phyloP scores from a whole-genome alignment of 495 filamentous ascomycete species.

The Neurospora hispaniola region DNA sequence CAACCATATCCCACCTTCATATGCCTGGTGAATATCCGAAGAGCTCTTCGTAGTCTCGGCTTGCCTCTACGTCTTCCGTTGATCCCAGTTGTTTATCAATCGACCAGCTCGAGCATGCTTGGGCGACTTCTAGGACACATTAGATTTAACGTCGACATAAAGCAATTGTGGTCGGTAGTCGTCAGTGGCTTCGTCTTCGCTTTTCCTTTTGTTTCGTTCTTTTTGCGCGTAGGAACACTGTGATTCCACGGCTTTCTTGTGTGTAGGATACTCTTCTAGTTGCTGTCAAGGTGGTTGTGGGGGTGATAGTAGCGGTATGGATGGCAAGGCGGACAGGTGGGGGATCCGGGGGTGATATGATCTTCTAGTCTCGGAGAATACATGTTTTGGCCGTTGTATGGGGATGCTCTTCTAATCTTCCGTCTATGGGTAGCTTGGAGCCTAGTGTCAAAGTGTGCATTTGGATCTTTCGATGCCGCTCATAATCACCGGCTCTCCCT shows the following conservation, averaged over 20 bases:
- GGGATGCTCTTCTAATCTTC: background rate
- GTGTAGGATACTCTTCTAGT: background rate
- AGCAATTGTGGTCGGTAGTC: background rate
- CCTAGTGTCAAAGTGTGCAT: background rate
- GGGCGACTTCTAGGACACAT: background rate
- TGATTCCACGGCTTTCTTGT: background rate
- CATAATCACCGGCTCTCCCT: background rate
- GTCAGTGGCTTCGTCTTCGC: background rate
- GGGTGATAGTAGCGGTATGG: background rate
- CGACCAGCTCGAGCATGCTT: background rate
- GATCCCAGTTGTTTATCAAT: background rate
- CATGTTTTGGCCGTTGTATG: background rate
- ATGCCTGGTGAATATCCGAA: conserved; percentile 49
- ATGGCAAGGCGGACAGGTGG: background rate
- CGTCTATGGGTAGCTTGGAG: background rate
- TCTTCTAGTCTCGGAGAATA: background rate
- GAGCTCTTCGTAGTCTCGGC: conserved; percentile 7
- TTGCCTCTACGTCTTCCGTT: background rate
- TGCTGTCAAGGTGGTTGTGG: background rate
- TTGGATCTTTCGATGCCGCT: background rate
- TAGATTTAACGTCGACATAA: background rate
- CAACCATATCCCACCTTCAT: conserved; percentile 34
- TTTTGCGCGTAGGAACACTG: background rate
- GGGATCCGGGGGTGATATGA: background rate
- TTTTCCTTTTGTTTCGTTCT: background rate